phyloP scores from a whole-genome alignment of 2,329 filamentous ascomycete species.

The Penicillium thymicola region DNA sequence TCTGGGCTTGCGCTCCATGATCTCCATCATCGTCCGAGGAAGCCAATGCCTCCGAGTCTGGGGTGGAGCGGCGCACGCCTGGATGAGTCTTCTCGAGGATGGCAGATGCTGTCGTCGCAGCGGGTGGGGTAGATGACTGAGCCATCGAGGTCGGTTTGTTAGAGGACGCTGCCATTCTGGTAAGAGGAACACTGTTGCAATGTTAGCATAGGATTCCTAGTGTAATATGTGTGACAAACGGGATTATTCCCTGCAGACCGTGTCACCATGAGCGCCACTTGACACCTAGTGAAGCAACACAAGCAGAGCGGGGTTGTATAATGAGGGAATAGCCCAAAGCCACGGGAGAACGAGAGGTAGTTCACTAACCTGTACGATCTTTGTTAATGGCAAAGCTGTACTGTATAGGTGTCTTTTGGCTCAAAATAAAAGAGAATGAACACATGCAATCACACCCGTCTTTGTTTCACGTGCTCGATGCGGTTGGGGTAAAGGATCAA shows the following conservation, averaged over 20 bases:
- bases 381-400: constrained; percentile 1
- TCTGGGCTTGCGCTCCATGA: constrained; percentile 54
- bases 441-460: constrained; percentile 18
- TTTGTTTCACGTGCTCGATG: constrained; percentile 14
- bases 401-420: constrained; percentile 1
- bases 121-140: constrained; percentile 43
- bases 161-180: constrained; percentile 43
- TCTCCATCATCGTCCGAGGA: constrained; percentile 93
- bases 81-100: constrained; percentile 71
- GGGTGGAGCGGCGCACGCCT: constrained; percentile 73
- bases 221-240: background rate
- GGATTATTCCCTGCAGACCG: background rate
- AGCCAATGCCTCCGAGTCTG: constrained; percentile 87
- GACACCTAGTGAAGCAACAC: constrained; percentile 6
- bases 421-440: background rate
- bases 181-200: constrained; percentile 6
- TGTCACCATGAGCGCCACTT: constrained; percentile 6
- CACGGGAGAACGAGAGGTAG: background rate
- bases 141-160: constrained; percentile 26
- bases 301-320: constrained; percentile 4
- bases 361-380: constrained; percentile 12
- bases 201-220: constrained; percentile 4
- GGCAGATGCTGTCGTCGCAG: constrained; percentile 60
- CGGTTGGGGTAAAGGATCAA: background rate
- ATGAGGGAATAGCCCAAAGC: background rate